Conservation (phyloP, 306 rosid genomes). For the Trifolium dubium region DNA sequence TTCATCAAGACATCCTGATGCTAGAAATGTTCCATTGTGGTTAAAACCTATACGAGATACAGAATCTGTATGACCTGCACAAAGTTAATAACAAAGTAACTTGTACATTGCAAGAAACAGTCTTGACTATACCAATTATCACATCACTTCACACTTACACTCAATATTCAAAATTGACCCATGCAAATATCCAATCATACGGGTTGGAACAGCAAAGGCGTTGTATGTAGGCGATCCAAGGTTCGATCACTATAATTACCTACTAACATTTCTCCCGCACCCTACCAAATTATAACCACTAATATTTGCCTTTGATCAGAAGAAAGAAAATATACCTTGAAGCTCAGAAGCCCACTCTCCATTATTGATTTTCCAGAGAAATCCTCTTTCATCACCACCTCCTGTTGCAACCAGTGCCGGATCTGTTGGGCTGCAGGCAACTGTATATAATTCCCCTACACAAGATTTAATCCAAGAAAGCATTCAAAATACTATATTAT, state of each 20-base stretch:
- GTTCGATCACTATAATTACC: background rate
- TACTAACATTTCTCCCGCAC: background rate
- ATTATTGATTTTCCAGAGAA: constrained; percentile 80
- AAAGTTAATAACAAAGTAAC: constrained; percentile 12
- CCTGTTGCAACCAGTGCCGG: constrained; percentile 81
- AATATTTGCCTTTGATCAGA: background rate
- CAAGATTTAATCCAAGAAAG: constrained; percentile 23
- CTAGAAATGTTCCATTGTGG: constrained; percentile 76
- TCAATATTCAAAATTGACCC: constrained; percentile 12
- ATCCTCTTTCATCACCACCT: constrained; percentile 85
- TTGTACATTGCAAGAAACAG: constrained; percentile 3
- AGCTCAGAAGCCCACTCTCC: constrained; percentile 92
- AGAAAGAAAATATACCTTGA: background rate
- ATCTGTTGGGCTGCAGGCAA: constrained; percentile 82
- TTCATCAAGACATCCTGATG: constrained; percentile 86
- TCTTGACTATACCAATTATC: constrained; percentile 21
- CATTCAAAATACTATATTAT: constrained; percentile 17
- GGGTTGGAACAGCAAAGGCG: background rate
- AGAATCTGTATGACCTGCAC: constrained; percentile 81
- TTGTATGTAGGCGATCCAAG: background rate
- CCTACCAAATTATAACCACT: background rate
- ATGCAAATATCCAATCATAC: constrained; percentile 48
- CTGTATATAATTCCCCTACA: constrained; percentile 80
- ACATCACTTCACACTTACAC: background rate
- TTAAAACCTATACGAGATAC: constrained; percentile 79